These are phyloP conservation scores for Aspergillus taichungensis DNA, from an alignment of 495 filamentous ascomycete species.

Conservation along the genomic window DNA sequence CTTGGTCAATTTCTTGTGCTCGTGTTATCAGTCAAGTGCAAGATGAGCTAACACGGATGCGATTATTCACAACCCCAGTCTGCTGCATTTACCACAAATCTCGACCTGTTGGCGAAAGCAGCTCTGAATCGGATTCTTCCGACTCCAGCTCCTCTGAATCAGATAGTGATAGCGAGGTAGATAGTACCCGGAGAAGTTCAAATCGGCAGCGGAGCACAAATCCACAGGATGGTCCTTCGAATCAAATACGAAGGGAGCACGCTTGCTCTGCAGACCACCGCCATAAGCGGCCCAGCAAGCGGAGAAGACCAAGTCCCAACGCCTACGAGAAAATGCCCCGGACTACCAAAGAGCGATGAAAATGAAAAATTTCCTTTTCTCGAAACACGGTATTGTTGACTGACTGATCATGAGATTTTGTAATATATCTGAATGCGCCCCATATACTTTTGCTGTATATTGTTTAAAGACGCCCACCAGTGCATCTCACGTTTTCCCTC, in stretches of 20 bases:
- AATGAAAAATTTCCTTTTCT: not conserved
- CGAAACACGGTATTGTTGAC: no score
- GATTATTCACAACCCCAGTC: constrained; percentile 41
- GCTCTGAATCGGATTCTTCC: constrained; percentile 60
- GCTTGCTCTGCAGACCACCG: constrained; percentile 14
- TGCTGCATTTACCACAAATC: constrained; percentile 97
- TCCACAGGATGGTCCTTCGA: constrained; percentile 10
- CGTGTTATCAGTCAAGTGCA: not conserved
- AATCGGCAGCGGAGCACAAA: no score
- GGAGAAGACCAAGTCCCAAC: constrained; percentile 71
- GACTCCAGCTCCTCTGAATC: constrained; percentile 55
- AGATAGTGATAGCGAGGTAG: constrained; percentile 43
- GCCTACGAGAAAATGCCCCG: constrained; percentile 92
- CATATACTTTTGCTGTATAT: no score
- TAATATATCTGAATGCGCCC: no score
- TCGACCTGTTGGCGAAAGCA: constrained; percentile 75
- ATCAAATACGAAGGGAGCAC: no score
- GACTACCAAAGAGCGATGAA: constrained; percentile 14
- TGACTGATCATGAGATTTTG: no score
- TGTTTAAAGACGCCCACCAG: no score
- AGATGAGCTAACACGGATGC: constrained; percentile 1
- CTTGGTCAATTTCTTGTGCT: not conserved
- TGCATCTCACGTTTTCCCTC: no score
- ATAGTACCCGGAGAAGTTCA: constrained; percentile 17
- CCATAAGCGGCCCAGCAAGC: constrained; percentile 31